A percentile compares a stretch with the other conserved stretches of the same genome.
These are phyloP conservation scores for Heteromeles arbutifolia DNA, from an alignment of 306 rosid species.

Conservation along the genomic window DNA sequence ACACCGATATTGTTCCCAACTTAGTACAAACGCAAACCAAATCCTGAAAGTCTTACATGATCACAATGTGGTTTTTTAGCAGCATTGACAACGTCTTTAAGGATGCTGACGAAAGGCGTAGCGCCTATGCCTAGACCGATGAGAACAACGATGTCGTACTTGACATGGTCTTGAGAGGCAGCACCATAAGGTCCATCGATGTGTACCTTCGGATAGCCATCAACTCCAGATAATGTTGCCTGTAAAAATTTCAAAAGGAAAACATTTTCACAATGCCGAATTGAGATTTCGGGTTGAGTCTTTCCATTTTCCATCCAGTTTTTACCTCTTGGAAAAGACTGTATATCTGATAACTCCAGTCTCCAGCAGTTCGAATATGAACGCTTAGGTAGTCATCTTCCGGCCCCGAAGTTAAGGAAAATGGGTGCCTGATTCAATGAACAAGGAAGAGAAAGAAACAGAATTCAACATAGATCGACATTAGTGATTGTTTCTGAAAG, in stretches of 20 bases:
- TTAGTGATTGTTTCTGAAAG: too few species aligned
- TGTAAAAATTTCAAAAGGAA: conserved; percentile 19
- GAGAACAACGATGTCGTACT: conserved; percentile 63
- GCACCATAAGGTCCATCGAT: conserved; percentile 90
- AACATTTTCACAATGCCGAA: background rate
- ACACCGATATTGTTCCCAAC: background rate
- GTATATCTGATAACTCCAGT: conserved; percentile 74
- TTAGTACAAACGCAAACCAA: background rate
- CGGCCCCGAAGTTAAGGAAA: conserved; percentile 85
- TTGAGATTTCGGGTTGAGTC: background rate
- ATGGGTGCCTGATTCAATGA: conserved; percentile 75
- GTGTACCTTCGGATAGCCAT: conserved; percentile 57
- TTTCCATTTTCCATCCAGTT: background rate
- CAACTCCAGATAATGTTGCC: conserved; percentile 37
- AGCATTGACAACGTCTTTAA: conserved; percentile 54
- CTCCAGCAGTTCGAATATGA: conserved; percentile 81
- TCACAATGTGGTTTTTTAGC: conserved; percentile 21
- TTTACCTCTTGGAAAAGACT: conserved; percentile 73
- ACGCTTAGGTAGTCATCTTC: conserved; percentile 73
- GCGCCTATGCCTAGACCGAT: conserved; percentile 91
- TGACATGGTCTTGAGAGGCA: conserved; percentile 81
- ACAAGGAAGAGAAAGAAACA: conserved; percentile 18
- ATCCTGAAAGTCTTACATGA: conserved; percentile 24
- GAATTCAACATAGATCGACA: background rate
- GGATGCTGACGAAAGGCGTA: conserved; percentile 88